These are phyloP conservation scores for Syzygium aromaticum DNA, from an alignment of 345 rosid genomes.

Conservation along the genomic window DNA sequence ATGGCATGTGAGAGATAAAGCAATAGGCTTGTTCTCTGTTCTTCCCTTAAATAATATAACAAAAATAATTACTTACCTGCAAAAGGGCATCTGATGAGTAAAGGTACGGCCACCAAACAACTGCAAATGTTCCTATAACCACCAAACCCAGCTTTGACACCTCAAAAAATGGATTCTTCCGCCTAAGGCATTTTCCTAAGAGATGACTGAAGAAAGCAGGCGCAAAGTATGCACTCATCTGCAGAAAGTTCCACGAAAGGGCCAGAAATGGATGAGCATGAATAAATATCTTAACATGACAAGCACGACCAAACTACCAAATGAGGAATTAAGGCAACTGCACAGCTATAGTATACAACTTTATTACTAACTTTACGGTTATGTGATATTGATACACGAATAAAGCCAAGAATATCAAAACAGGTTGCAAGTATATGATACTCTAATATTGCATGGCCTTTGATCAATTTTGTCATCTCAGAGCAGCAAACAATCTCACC, in stretches of 20 bases:
- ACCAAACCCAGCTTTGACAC: conserved; percentile 58
- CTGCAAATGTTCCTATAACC: conserved; percentile 56
- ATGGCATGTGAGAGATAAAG: background rate
- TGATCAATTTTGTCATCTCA: background rate
- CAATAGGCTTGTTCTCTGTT: background rate
- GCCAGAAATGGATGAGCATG: background rate
- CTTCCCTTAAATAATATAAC: background rate
- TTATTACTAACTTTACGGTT: background rate
- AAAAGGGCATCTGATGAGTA: conserved; percentile 52
- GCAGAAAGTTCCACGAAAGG: conserved; percentile 3
- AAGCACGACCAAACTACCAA: background rate
- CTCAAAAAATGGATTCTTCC: conserved; percentile 50
- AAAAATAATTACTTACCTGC: conserved; percentile 32
- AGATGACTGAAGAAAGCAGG: conserved; percentile 88
- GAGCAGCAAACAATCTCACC: background rate
- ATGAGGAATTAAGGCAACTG: background rate
- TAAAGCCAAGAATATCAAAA: background rate
- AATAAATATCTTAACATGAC: background rate
- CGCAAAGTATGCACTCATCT: conserved; percentile 98
- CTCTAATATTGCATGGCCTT: background rate
- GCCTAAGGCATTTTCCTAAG: conserved; percentile 73
- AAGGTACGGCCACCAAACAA: conserved; percentile 92
- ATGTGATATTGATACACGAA: background rate
- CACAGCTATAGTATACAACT: no score
- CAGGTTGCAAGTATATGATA: background rate